phyloP scores from a whole-genome alignment of 306 rosid genomes.

The Fragaria ananassa region DNA sequence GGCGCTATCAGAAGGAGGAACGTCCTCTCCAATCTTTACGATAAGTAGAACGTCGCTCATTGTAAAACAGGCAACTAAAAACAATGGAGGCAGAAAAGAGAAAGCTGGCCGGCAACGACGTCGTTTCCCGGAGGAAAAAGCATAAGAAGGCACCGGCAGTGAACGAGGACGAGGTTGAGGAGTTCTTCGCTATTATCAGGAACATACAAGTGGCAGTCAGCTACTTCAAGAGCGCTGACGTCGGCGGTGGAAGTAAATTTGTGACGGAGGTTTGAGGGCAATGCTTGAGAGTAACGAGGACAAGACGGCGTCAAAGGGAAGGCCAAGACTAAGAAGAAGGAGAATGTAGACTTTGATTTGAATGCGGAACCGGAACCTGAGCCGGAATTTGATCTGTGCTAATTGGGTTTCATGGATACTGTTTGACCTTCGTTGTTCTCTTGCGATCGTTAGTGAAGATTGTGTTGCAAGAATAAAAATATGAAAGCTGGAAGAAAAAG shows the following conservation, averaged over 20 bases:
- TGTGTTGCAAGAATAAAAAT: too few relatives aligned
- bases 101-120: conserved; percentile 5
- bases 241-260: not conserved
- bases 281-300: conserved; percentile 17
- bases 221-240: conserved; percentile 24
- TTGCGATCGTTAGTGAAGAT: too few relatives aligned
- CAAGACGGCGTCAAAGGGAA: not conserved
- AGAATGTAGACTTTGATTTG: conserved; percentile 22
- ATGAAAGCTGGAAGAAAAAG: too few relatives aligned
- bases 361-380: not conserved
- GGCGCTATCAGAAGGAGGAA: not conserved
- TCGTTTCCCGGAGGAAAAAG: conserved; percentile 12
- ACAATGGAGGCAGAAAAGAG: conserved; percentile 21
- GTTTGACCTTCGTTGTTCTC: too few relatives aligned
- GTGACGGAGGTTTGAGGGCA: conserved; percentile 11
- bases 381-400: conserved; percentile 11
- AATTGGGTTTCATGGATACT: not conserved
- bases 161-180: conserved; percentile 45
- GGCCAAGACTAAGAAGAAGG: not conserved
- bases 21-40: not conserved
- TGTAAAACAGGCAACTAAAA: too few relatives aligned
- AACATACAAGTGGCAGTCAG: conserved; percentile 28
- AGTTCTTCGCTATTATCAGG: conserved; percentile 41
- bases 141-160: conserved; percentile 26
- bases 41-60: not conserved